phyloP scores from a whole-genome alignment of 139 green algal genomes.

The Dunaliella primolecta region DNA sequence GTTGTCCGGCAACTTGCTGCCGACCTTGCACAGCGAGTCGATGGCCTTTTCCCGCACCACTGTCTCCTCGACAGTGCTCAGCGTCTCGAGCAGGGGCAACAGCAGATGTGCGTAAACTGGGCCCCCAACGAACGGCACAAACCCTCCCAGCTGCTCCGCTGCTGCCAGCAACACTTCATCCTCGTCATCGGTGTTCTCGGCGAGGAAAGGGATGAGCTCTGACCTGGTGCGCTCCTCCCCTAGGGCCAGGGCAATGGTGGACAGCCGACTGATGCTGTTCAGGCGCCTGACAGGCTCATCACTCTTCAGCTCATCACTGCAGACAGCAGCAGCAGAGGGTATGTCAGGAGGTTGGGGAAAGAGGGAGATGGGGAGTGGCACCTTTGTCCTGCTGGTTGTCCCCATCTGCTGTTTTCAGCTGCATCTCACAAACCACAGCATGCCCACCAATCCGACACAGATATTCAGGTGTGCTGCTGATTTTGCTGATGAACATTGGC shows the following conservation, averaged over 20 bases:
- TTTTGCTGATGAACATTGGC: too few species aligned
- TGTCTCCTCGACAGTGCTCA: conserved; percentile 95
- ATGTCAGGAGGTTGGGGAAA: background rate
- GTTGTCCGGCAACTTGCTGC: conserved; percentile 62
- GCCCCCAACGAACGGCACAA: conserved; percentile 92
- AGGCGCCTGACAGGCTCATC: conserved; percentile 90
- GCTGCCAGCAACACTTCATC: conserved; percentile 96
- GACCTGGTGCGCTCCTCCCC: conserved; percentile 89
- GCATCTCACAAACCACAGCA: too few species aligned
- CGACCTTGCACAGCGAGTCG: conserved; percentile 81
- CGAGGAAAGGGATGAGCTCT: conserved; percentile 97
- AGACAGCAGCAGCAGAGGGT: background rate
- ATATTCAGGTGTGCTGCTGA: too few species aligned
- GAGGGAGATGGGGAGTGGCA: background rate
- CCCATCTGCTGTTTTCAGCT: too few species aligned
- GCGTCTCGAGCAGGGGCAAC: conserved; percentile 88
- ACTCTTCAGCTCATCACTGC: conserved; percentile 90
- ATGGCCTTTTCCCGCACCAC: conserved; percentile 96
- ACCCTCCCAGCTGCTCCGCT: conserved; percentile 94
- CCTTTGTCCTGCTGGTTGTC: too few species aligned
- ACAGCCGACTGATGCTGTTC: conserved; percentile 86
- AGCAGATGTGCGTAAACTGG: conserved; percentile 72
- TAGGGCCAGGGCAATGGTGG: conserved; percentile 91
- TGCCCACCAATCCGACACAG: too few species aligned
- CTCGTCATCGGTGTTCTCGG: conserved; percentile 95